Percentiles rank a stretch among this genome's conserved stretches.
These are phyloP conservation scores for Lizonia empirigonia DNA, from an alignment of 2,329 filamentous ascomycete species.

Conservation along the genomic window DNA sequence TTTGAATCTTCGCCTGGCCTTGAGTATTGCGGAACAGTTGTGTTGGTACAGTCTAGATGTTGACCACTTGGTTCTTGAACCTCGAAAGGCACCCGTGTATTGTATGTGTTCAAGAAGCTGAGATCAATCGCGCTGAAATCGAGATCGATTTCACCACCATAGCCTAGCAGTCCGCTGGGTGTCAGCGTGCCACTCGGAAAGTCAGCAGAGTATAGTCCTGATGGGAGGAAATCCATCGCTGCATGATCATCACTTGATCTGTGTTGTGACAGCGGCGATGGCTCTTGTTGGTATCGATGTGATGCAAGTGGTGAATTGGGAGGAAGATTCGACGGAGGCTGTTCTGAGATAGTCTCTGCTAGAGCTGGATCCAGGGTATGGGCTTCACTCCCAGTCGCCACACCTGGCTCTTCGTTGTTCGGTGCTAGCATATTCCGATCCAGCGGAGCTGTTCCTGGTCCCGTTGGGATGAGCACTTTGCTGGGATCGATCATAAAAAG, in stretches of 20 bases:
- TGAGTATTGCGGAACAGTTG: neutral
- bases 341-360: neutral
- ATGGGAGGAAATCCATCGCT: neutral
- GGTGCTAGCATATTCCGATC: neutral
- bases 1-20: neutral
- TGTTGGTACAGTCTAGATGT: neutral
- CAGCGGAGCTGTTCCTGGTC: neutral
- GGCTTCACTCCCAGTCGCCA: neutral
- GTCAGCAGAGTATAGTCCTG: neutral
- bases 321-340: neutral
- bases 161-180: conserved; percentile 48
- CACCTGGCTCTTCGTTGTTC: neutral
- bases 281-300: neutral
- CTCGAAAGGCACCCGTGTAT: conserved; percentile 49
- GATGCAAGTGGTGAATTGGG: neutral
- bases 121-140: conserved; percentile 49
- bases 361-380: neutral
- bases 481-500: neutral
- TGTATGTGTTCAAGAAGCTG: conserved; percentile 49
- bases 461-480: neutral
- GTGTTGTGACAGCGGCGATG: neutral
- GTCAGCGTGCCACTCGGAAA: conserved; percentile 41
- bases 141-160: conserved; percentile 48
- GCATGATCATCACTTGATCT: neutral
- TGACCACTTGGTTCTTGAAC: neutral